These are phyloP conservation scores for Onygenales sp. DNA, from an alignment of 2,329 filamentous ascomycete genomes.

Conservation along the genomic window DNA sequence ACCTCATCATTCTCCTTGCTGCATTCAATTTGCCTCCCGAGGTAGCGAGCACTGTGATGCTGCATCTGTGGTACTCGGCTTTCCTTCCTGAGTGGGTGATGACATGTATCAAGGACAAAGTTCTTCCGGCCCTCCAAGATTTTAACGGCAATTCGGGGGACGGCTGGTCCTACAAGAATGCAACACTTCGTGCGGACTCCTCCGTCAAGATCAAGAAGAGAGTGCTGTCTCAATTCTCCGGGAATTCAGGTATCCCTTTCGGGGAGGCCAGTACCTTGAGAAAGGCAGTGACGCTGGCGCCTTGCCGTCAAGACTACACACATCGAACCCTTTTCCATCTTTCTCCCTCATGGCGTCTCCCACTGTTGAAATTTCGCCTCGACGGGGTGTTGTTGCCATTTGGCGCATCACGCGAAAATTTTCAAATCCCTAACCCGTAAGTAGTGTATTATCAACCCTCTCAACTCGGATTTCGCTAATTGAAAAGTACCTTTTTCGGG, in stretches of 20 bases:
- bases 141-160: constrained; percentile 22
- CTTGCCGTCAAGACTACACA: constrained; percentile 21
- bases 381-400: constrained; percentile 36
- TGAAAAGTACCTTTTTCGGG: constrained; percentile 27
- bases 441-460: constrained; percentile 10
- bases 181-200: not conserved
- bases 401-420: constrained; percentile 21
- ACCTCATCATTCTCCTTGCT: constrained; percentile 32
- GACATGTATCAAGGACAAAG: constrained; percentile 12
- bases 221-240: not conserved
- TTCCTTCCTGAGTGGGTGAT: constrained; percentile 18
- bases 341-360: constrained; percentile 19
- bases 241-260: constrained; percentile 9
- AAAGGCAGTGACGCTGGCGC: constrained; percentile 19
- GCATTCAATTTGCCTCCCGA: constrained; percentile 15
- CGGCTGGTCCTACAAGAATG: not conserved
- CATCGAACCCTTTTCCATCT: constrained; percentile 20
- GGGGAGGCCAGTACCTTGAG: constrained; percentile 18
- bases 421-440: constrained; percentile 34
- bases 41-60: constrained; percentile 22
- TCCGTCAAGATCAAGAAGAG: not conserved
- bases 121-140: constrained; percentile 25
- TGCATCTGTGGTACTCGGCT: constrained; percentile 41
- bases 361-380: constrained; percentile 21
- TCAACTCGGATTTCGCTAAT: not conserved